Evolutionary conservation across 73 alveolate species (phyloP).

Genomic region (Paramecium primaurelia): DNA sequence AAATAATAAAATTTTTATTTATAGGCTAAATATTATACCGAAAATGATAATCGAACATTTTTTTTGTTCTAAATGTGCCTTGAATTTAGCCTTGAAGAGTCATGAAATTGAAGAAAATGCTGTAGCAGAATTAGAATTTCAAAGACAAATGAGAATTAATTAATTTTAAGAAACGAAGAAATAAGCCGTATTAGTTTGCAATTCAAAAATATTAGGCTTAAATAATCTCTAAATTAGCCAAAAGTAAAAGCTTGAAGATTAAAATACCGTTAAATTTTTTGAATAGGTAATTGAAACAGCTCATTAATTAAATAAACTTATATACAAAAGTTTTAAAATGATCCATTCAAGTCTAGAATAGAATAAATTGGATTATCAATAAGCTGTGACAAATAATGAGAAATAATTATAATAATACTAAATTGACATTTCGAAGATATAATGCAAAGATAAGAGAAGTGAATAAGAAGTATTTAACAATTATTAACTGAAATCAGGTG

Average conservation of each 20-base stretch:
- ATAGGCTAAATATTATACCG: slow-evolving; percentile 28
- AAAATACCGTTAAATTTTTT: not conserved
- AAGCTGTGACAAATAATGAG: not conserved
- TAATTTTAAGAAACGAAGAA: not conserved
- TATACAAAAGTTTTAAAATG: not conserved
- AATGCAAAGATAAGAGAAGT: slow-evolving; percentile 4
- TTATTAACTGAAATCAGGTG: not conserved
- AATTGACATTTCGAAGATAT: slow-evolving; percentile 37
- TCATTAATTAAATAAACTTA: not conserved
- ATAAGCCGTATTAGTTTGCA: not conserved
- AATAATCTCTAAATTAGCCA: not conserved
- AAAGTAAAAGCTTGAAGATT: not conserved
- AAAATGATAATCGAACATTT: not conserved
- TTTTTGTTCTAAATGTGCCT: slow-evolving; percentile 38
- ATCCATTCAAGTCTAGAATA: not conserved
- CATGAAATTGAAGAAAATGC: not conserved
- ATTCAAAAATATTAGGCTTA: not conserved
- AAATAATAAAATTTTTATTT: not conserved
- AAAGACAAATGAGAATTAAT: not conserved
- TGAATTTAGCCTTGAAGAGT: slow-evolving; percentile 9
- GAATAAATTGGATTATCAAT: not conserved
- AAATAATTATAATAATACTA: not conserved
- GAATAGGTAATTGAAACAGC: slow-evolving; percentile 21
- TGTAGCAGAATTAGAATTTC: not conserved
- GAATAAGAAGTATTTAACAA: not conserved